Conservation (phyloP, 257 asterid species). For the Marsdenia floribunda region DNA sequence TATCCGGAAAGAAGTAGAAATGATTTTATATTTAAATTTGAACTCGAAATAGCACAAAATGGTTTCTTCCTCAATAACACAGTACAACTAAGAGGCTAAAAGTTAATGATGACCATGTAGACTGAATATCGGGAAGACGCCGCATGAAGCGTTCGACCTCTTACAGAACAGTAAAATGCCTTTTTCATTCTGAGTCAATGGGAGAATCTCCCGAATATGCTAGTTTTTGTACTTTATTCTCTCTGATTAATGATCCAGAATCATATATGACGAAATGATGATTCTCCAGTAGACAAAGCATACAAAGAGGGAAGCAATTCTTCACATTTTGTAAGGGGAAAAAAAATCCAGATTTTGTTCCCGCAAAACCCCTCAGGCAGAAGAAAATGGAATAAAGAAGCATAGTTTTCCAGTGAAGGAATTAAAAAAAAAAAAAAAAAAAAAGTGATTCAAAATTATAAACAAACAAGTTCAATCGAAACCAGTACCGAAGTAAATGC, state of each 20-base stretch:
- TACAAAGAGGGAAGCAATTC: not conserved
- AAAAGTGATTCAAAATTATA: not conserved
- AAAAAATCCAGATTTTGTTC: not conserved
- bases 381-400: not conserved
- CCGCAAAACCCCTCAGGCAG: not conserved
- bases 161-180: not conserved
- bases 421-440: not conserved
- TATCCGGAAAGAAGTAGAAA: not conserved
- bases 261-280: not conserved
- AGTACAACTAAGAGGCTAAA: not conserved
- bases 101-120: not conserved
- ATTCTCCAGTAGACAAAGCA: not conserved
- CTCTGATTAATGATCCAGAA: not conserved
- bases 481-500: not conserved
- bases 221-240: not conserved
- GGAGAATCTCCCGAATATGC: conserved; percentile 4
- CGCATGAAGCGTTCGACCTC: not conserved
- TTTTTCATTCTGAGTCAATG: not conserved
- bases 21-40: not conserved
- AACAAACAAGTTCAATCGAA: not conserved
- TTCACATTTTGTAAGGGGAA: not conserved
- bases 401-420: not conserved
- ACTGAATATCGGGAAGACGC: not conserved
- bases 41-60: not conserved
- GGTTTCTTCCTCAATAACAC: not conserved